Percentiles rank a stretch among this genome's conserved stretches.
phyloP scores from a whole-genome alignment of 108 stramenopile genomes.

The Cyclotella cryptica region DNA sequence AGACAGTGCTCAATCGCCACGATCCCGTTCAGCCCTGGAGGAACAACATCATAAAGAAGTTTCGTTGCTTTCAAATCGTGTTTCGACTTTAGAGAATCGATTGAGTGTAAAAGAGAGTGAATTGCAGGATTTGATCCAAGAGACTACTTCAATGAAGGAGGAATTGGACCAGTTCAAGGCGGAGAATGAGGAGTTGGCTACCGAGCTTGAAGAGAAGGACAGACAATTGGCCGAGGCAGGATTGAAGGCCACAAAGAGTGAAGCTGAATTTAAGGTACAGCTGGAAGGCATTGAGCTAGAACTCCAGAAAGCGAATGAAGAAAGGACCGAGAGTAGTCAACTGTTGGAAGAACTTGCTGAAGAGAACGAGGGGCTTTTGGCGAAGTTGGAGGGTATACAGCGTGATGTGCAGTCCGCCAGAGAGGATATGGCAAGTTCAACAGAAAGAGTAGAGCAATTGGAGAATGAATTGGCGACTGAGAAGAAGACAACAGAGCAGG shows the following conservation, averaged over 20 bases:
- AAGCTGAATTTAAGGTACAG: background rate
- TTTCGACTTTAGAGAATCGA: slow-evolving; percentile 5
- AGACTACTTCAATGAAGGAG: slow-evolving; percentile 28
- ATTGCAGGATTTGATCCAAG: slow-evolving; percentile 17
- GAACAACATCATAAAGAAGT: slow-evolving; percentile 6
- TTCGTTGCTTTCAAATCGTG: slow-evolving; percentile 8
- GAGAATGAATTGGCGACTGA: background rate
- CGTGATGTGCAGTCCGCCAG: background rate
- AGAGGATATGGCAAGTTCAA: background rate
- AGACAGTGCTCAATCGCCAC: slow-evolving; percentile 19
- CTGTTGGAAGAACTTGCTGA: slow-evolving; percentile 32
- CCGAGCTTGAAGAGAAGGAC: slow-evolving; percentile 23
- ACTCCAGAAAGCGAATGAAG: slow-evolving; percentile 6
- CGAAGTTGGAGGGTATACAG: slow-evolving; percentile 23
- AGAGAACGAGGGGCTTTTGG: slow-evolving; percentile 34
- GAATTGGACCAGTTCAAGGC: slow-evolving; percentile 42
- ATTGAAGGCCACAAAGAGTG: background rate
- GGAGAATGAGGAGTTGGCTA: slow-evolving; percentile 44
- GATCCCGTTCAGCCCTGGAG: slow-evolving; percentile 17
- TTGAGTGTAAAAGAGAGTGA: slow-evolving; percentile 15
- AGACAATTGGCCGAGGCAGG: background rate
- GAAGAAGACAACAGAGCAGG: background rate
- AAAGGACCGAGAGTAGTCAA: slow-evolving; percentile 8
- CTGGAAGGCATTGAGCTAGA: background rate
- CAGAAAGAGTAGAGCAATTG: background rate